Evolutionary conservation across 148 eudicot species (phyloP), one percentile per base, ranked within the genome.

Genomic region (Euryodendron excelsum): DNA sequence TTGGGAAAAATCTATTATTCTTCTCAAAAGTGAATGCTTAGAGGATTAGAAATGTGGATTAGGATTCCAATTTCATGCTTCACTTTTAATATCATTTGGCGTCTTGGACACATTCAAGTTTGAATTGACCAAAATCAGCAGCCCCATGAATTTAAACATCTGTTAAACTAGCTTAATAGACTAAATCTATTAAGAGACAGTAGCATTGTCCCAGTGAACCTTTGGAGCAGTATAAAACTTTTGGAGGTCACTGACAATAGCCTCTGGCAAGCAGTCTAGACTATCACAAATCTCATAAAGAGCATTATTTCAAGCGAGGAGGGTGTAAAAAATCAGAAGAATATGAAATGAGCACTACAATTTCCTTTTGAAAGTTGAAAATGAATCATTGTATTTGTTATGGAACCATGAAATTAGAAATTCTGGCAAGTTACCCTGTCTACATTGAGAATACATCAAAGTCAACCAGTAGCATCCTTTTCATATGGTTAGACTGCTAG

Each of bases 281-380:
- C n/a, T n/a, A n/a, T n/a, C n/a, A n/a, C n/a, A n/a, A n/a, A n/a
- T n/a, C n/a, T n/a, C n/a, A n/a, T n/a, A n/a, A n/a, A n/a, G n/a
- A n/a, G 31, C 12, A 55, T 59, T 59, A 17, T 25, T 59, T 8
- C 12, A 25, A 27, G n/a, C 9, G 13, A 59, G 20, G 13, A 59
- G 30, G 23, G 11, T 55, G 0, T 58, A 59, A 18, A 60, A n/a
- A 58, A 17, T 52, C n/a, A 62, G 28, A 27, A 75, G 33, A 62
- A 59, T 23, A n/a, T 4, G 27, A 75, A 27, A 59, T 62, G 69
- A 23, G 33, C 25, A 55, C 28, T 17, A 55, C 13, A 21, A 41
- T 37, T 44, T n/a, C 78, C 4, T 75, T 20, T 39, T 75, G 78
- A 34, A 28, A 12, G 25, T 36, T 61, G 45, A 25, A 75, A 44